Conservation (phyloP, 768 basidiomycete genomes). For the Lactarius sp. region DNA sequence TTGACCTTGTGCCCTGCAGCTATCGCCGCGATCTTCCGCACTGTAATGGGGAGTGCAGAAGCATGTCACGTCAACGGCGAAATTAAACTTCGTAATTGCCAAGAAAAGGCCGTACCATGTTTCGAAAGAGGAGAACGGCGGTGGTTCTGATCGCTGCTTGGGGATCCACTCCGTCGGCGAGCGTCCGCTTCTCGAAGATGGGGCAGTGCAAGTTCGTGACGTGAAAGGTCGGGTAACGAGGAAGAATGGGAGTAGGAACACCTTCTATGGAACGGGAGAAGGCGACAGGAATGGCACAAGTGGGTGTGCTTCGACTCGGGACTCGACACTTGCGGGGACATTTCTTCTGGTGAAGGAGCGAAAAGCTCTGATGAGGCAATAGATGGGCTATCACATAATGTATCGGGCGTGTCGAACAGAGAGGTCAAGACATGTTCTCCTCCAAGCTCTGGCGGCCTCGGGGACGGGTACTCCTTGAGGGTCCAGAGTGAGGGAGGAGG, state of each 20-base stretch:
- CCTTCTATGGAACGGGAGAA: neutral
- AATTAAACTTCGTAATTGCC: neutral
- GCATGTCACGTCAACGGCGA: neutral
- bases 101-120: neutral
- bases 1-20: neutral
- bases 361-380: neutral
- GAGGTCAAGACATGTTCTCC: neutral
- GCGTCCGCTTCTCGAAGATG: neutral
- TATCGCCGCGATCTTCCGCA: neutral
- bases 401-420: neutral
- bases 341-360: neutral
- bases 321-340: neutral
- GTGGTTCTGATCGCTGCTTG: neutral
- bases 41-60: neutral
- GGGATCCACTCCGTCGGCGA: neutral
- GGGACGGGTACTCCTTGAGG: conserved; percentile 11
- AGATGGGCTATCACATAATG: neutral
- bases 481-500: conserved; percentile 12
- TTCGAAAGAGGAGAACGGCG: neutral
- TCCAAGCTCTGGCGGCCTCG: neutral
- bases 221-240: neutral
- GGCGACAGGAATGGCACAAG: neutral
- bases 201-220: neutral
- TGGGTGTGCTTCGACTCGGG: neutral
- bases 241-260: neutral